Conservation (phyloP, 768 basidiomycete genomes). For the Inosperma sp. region DNA sequence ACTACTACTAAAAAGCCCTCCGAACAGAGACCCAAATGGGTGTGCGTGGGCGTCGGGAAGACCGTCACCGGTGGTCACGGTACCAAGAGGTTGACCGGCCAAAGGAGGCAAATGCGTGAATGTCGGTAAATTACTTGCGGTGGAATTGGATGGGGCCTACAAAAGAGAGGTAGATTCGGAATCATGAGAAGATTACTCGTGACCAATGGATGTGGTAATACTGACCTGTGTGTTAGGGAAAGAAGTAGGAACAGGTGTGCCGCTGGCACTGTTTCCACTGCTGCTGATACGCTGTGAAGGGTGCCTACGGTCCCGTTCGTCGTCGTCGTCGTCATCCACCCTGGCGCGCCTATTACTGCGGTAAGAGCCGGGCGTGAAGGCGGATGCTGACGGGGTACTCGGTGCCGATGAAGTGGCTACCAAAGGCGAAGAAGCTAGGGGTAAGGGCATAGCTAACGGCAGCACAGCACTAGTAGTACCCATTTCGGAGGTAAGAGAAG, state of each 20-base stretch:
- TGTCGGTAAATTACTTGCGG: too few relatives aligned
- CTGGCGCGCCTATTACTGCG: conserved; percentile 45
- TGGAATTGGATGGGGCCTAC: too few relatives aligned
- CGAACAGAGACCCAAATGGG: too few relatives aligned
- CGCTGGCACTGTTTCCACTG: conserved; percentile 18
- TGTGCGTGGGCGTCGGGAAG: too few relatives aligned
- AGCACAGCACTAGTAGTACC: too few relatives aligned
- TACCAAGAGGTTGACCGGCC: too few relatives aligned
- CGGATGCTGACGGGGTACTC: conserved; percentile 4
- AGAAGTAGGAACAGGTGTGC: conserved; percentile 2
- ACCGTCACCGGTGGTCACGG: too few relatives aligned
- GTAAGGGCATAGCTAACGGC: background rate
- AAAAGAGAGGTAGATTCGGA: background rate
- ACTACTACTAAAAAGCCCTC: too few relatives aligned
- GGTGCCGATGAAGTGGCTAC: conserved; percentile 6
- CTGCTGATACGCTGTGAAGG: conserved; percentile 52
- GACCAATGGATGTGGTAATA: background rate
- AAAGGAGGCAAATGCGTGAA: too few relatives aligned
- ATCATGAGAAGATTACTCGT: background rate
- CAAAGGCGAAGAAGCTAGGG: conserved; percentile 1
- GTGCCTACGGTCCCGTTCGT: conserved; percentile 57
- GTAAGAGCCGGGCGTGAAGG: conserved; percentile 15
- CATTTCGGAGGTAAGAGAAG: too few relatives aligned
- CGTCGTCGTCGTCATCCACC: conserved; percentile 60
- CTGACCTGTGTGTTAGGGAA: conserved; percentile 7